phyloP scores from a whole-genome alignment of 345 rosid species.

The Geranium rotundifolium region DNA sequence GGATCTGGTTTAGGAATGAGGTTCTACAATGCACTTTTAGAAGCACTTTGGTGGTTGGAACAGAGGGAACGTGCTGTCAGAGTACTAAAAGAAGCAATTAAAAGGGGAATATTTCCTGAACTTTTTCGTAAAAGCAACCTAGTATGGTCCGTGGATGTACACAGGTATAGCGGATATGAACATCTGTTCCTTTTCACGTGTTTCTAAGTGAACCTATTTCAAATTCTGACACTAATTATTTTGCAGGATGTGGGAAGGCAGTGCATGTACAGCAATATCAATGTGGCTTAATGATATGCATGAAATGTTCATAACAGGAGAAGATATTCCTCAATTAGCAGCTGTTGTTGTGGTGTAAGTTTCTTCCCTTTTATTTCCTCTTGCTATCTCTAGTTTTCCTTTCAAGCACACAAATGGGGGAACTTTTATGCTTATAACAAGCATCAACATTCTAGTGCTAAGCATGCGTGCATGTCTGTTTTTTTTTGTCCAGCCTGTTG shows the following conservation, averaged over 20 bases:
- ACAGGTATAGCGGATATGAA: constrained; percentile 39
- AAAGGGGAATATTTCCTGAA: constrained; percentile 86
- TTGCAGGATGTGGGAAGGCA: constrained; percentile 88
- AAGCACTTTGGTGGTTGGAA: constrained; percentile 94
- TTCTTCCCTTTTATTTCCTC: constrained; percentile 6
- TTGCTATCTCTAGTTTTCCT: background rate
- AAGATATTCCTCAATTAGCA: constrained; percentile 77
- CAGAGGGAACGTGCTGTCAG: constrained; percentile 83
- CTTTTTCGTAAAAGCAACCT: constrained; percentile 75
- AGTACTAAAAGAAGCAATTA: constrained; percentile 70
- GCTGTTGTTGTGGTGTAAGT: constrained; percentile 76
- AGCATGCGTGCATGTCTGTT: too few relatives aligned
- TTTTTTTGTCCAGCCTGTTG: too few relatives aligned
- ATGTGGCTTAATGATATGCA: constrained; percentile 65
- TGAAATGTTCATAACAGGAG: constrained; percentile 39
- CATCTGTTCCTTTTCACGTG: constrained; percentile 5
- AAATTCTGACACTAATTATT: constrained; percentile 15
- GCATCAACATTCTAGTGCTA: background rate
- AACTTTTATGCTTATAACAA: background rate
- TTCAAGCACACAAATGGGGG: background rate
- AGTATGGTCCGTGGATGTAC: constrained; percentile 81
- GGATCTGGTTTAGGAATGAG: constrained; percentile 81
- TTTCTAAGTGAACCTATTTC: constrained; percentile 11
- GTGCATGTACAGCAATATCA: constrained; percentile 60
- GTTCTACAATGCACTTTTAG: constrained; percentile 82